Base-by-base conservation (phyloP, 345 rosid species). In the Brassica carinata region DNA sequence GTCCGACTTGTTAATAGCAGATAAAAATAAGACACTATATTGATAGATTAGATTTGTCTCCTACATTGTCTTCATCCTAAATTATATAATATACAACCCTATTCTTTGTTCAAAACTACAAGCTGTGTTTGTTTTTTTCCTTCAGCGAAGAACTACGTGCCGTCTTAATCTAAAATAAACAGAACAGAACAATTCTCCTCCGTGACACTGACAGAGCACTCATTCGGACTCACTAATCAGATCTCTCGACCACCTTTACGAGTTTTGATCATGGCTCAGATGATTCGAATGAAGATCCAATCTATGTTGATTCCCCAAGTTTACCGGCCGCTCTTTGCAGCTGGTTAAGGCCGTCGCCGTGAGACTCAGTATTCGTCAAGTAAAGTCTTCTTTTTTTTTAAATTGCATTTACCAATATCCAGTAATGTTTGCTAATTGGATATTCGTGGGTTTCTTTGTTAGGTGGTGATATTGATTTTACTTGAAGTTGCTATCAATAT, bases 251-350 rank as follows among this genome's bases (percentile, higher is more conserved):
- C 8, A 53, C 59, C 59, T n/a, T 53, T 0, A 53, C 23, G 59
- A 53, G 5, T 53, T 53, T 15, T 53, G 18, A 53, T 53, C 63
- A 14, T 67, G 79, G 29, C 58, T 27, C 62, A 27, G 5, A 23
- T 3, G 31, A 64, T 30, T 74, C 77, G 67, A 19, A 40, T 11
- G 73, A 76, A 58, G 58, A 58, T 67, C 38, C 73, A 9, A 8
- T 67, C 66, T 26, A 40, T 15, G 26, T 6, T 51, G 67, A 18
- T 0, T 5, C 40, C 14, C 17, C 10, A 53, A 19, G n/a, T 10
- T 53, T 19, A 23, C 6, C 55, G 27, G 48, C 13, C 43, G 62
- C 26, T 14, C 19, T 26, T 10, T 61, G n/a, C 64, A n/a, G 31
- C 23, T n/a, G 77, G 15, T 72, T 38, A 57, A 53, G 15, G 15